Conservation (phyloP, 805 yeast genomes). For the Ascoidea tarda region DNA sequence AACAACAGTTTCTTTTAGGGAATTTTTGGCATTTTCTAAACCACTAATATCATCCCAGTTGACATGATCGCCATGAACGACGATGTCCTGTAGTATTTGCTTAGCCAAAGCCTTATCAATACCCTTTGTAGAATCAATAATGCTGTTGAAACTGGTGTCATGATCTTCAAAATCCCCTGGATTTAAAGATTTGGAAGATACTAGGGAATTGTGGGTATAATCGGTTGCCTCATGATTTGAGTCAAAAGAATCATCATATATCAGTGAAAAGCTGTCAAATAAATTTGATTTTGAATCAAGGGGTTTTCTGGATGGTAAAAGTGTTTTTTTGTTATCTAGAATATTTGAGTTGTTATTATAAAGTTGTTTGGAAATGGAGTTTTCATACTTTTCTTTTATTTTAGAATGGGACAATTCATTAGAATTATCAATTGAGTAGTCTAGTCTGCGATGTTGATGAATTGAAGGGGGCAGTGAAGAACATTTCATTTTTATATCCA, state of each 20-base stretch:
- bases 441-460: not conserved
- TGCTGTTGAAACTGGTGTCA: not conserved
- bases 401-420: not conserved
- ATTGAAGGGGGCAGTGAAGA: not conserved
- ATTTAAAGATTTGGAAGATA: not conserved
- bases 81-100: constrained; percentile 80
- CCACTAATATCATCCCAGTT: constrained; percentile 97
- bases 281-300: too few relatives aligned
- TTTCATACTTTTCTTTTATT: not conserved
- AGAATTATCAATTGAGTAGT: not conserved
- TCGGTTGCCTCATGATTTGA: too few relatives aligned
- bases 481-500: too few relatives aligned
- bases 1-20: constrained; percentile 90
- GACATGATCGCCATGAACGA: constrained; percentile 84
- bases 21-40: constrained; percentile 69
- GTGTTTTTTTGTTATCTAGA: too few relatives aligned
- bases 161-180: not conserved
- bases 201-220: too few relatives aligned
- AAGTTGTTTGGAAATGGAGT: constrained; percentile 7
- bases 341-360: too few relatives aligned
- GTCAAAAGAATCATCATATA: too few relatives aligned
- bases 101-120: constrained; percentile 69
- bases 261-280: too few relatives aligned
- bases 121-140: constrained; percentile 26
- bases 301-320: too few relatives aligned